Base-by-base conservation (phyloP, 2,329 filamentous ascomycete species). In the Arthroderma sp. region DNA sequence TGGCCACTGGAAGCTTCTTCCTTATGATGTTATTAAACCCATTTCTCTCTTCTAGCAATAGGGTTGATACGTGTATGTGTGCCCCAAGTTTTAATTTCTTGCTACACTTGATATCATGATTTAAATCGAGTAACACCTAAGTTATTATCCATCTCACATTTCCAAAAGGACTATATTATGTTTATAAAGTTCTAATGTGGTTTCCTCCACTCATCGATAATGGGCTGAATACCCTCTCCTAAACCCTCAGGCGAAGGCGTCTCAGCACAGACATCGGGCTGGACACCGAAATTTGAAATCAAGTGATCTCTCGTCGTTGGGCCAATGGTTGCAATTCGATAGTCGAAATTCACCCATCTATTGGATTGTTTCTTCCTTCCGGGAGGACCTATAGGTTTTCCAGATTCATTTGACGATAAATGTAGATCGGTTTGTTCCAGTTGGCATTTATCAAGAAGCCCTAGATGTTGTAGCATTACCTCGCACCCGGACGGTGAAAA, bases 281-380 rank as follows among this genome's bases (percentile, higher is more conserved):
- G 69, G 60, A 77, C 71, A 19, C 70, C 73, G 65, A 71, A 74
- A 21, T 68, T 67, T 38, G 61, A 63, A 6, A 64, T 61, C 56
- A 98, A 73, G 71, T 88, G 84, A 63, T 90, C 83, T 61, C 85
- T 79, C 9, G 93, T 98, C 17, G 93, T 98, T 11, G 93, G 91
- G 0, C 93, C 93, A 70, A 98, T 98, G 0, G 91, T 94, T 13
- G 86, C 88, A 60, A 97, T 77, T 61, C 81, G 83, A 0, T 83
- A 85, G 54, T 70, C 77, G 8, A 72, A 73, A 28, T 59, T 49
- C 2, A 13, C 15, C 53, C 47, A 21, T 55, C 37, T n/a, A 68
- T 67, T 53, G 54, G 58, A 44, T 35, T 23, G 21, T 43, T 9
- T 9, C 35, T 39, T 19, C 56, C 15, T 44, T 56, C 56, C 59